Conservation (phyloP, 2,329 filamentous ascomycete genomes). For the Lachnellula suecica region DNA sequence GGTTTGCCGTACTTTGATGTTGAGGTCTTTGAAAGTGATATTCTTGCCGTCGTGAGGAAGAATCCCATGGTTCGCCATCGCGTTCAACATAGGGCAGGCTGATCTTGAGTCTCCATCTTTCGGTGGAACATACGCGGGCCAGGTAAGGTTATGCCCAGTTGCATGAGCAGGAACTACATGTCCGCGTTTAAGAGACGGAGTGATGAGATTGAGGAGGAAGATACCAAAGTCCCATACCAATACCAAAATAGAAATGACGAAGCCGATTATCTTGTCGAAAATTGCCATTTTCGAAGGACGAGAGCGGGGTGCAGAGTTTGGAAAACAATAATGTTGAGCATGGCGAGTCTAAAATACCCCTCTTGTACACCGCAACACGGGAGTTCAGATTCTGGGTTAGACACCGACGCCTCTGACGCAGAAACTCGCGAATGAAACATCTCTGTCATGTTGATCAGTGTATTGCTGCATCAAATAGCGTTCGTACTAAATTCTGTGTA, state of each 20-base stretch:
- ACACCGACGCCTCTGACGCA: no score
- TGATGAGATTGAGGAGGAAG: conserved; percentile 37
- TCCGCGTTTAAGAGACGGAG: conserved; percentile 35
- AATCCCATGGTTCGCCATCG: conserved; percentile 42
- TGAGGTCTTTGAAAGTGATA: conserved; percentile 30
- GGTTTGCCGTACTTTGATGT: conserved; percentile 10
- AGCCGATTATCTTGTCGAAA: no score
- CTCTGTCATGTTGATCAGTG: no score
- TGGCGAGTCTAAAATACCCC: no score
- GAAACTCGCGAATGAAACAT: no score
- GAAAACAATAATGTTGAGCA: no score
- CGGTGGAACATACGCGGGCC: conserved; percentile 38
- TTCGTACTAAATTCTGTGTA: no score
- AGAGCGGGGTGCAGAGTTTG: no score
- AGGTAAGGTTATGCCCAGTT: conserved; percentile 36
- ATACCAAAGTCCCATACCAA: conserved; percentile 39
- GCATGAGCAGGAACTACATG: conserved; percentile 35
- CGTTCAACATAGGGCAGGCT: conserved; percentile 42
- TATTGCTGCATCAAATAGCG: no score
- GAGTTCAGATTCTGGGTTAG: no score
- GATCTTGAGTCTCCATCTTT: conserved; percentile 33
- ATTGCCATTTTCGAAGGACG: no score
- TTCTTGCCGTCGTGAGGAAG: conserved; percentile 39
- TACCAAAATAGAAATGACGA: conserved; percentile 36
- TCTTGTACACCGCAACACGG: no score